Evolutionary conservation across 331 rosid species (phyloP).

Genomic region (Acacia concinna): DNA sequence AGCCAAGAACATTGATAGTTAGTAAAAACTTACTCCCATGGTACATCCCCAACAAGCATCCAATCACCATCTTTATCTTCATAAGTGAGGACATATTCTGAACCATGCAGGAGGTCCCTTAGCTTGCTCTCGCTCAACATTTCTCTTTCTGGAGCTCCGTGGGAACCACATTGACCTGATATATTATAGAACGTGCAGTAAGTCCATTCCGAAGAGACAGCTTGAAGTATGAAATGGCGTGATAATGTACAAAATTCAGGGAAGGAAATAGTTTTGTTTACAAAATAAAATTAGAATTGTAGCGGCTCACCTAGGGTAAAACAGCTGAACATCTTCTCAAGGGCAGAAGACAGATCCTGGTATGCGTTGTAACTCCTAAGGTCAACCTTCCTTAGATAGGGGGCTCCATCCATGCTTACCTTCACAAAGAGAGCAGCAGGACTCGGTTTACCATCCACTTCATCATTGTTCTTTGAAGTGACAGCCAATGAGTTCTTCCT

Average conservation of each 20-base stretch:
- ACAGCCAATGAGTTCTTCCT: slow-evolving; percentile 78
- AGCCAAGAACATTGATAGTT: neutral
- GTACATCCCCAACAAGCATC: slow-evolving; percentile 99
- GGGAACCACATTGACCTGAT: slow-evolving; percentile 83
- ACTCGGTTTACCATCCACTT: slow-evolving; percentile 81
- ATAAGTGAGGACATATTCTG: slow-evolving; percentile 82
- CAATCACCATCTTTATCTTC: slow-evolving; percentile 93
- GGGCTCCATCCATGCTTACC: slow-evolving; percentile 99
- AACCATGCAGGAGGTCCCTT: slow-evolving; percentile 88
- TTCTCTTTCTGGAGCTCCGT: slow-evolving; percentile 73
- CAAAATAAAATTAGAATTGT: neutral
- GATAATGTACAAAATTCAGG: neutral
- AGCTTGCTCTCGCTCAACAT: slow-evolving; percentile 81
- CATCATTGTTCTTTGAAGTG: slow-evolving; percentile 77
- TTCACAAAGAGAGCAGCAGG: slow-evolving; percentile 77
- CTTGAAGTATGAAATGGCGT: neutral
- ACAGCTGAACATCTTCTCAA: slow-evolving; percentile 92
- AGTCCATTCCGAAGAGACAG: slow-evolving; percentile 5
- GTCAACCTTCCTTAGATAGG: slow-evolving; percentile 88
- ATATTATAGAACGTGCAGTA: slow-evolving; percentile 23
- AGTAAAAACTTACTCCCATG: slow-evolving; percentile 74
- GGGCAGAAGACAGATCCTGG: slow-evolving; percentile 83
- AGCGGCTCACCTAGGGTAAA: slow-evolving; percentile 66
- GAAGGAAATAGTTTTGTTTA: neutral
- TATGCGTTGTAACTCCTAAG: slow-evolving; percentile 68